Evolutionary conservation across 2,329 filamentous ascomycete species (phyloP).

Genomic region (Neonectria punicea): DNA sequence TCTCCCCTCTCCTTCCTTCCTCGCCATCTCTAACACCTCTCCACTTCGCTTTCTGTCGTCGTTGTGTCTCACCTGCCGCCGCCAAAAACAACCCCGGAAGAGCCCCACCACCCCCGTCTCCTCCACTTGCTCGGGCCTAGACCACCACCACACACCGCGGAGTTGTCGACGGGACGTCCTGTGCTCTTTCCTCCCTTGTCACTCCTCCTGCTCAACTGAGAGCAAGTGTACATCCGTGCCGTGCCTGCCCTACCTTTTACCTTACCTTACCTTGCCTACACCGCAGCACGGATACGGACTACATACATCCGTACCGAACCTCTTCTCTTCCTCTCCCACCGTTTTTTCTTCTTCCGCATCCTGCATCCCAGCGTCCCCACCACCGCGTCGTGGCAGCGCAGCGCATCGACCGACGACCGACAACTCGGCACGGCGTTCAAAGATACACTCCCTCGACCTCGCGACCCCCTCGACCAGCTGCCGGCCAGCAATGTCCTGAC

Average conservation of each 20-base stretch:
- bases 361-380: conserved; percentile 40
- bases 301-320: conserved; percentile 5
- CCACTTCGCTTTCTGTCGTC: not conserved
- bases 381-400: conserved; percentile 39
- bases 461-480: conserved; percentile 20
- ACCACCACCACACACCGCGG: conserved; percentile 2
- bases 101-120: conserved; percentile 20
- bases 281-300: not conserved
- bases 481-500: conserved; percentile 33
- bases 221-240: conserved; percentile 2
- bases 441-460: conserved; percentile 1
- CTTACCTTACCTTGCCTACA: not conserved
- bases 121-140: not conserved
- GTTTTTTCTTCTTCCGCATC: conserved; percentile 30
- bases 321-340: conserved; percentile 25
- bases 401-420: conserved; percentile 18
- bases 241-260: not conserved
- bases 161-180: not conserved
- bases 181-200: conserved; percentile 3
- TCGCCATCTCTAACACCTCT: conserved; percentile 8
- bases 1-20: not conserved
- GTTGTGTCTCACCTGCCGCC: conserved; percentile 21
- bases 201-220: conserved; percentile 8
- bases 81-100: conserved; percentile 15
- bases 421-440: conserved; percentile 6